Conservation (phyloP, 2,329 filamentous ascomycete genomes). For the Paecilomyces variotii region DNA sequence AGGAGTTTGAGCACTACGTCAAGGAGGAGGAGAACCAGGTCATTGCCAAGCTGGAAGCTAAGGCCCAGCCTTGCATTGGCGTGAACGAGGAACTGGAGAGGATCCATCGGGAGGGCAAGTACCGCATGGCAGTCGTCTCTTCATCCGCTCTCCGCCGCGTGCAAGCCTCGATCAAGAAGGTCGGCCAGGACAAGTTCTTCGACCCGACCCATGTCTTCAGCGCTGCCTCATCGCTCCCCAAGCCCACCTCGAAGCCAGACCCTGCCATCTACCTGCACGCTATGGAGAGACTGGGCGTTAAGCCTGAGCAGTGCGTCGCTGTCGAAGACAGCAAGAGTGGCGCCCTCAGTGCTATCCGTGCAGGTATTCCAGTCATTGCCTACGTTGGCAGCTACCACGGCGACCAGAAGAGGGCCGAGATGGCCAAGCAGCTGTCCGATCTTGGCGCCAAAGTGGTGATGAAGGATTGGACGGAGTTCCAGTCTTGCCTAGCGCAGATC, state of each 20-base stretch:
- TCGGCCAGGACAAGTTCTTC: conserved; percentile 74
- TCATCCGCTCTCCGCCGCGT: conserved; percentile 73
- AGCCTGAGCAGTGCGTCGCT: conserved; percentile 63
- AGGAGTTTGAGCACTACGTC: conserved; percentile 68
- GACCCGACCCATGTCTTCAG: conserved; percentile 67
- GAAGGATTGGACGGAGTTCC: conserved; percentile 41
- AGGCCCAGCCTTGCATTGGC: conserved; percentile 60
- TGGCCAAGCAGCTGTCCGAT: conserved; percentile 54
- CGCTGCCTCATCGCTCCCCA: conserved; percentile 67
- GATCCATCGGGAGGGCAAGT: conserved; percentile 54
- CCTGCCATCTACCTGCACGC: conserved; percentile 80
- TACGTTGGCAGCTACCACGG: conserved; percentile 73
- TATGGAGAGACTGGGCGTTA: conserved; percentile 63
- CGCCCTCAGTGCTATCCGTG: conserved; percentile 66
- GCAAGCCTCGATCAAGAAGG: conserved; percentile 68
- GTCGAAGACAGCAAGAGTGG: conserved; percentile 87
- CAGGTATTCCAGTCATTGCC: conserved; percentile 71
- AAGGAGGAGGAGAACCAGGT: conserved; percentile 72
- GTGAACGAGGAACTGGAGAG: conserved; percentile 60
- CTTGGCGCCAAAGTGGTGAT: conserved; percentile 57
- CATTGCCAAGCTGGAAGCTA: conserved; percentile 66
- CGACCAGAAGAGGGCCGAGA: conserved; percentile 53
- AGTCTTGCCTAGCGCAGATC: conserved; percentile 34
- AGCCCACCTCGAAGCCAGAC: conserved; percentile 84
- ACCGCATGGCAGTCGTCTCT: conserved; percentile 71